Evolutionary conservation across 2,329 filamentous ascomycete genomes (phyloP), one percentile per base, ranked within the genome.

Genomic region (Colletotrichum spaethianum): DNA sequence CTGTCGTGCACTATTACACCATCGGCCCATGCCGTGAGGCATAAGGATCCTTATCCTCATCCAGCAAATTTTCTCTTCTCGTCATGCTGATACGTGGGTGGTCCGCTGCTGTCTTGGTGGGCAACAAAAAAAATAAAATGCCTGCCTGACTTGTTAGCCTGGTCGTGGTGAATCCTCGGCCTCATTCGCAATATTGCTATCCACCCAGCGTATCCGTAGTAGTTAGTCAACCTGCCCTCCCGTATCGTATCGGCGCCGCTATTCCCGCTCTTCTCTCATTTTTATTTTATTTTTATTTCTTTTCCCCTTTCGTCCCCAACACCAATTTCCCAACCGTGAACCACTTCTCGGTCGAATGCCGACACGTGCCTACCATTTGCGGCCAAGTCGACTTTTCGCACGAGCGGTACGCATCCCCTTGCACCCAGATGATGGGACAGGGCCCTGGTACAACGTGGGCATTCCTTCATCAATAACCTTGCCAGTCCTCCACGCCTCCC

Each of bases 121-220:
- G 46, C 40, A 57, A 62, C 38, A 48, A 61, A 67, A 52, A 18
- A 52, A 7, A 52, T 18, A 9, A 50, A 26, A 50, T 61, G 57
- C 59, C 57, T 71, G 65, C 65, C 23, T 59, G 50, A 28, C 50
- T 42, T 53, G 33, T 53, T 68, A 57, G 69, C 64, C 60, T 69
- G 69, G 28, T 42, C 36, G 44, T 72, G 69, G 69, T 72, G 64
- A 40, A 63, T 72, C 46, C 69, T 72, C 69, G 69, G 69, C 53
- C 65, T 69, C 69, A 72, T 69, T 72, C 69, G 59, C 57, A 69
- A 68, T 72, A 72, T 69, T 72, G 69, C 66, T 69, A 72, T 69
- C 69, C 69, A 72, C 69, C 40, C 12, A 57, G 31, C 50, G 64
- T 63, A 71, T 63, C 68, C 57, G 63, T 62, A 26, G 40, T 26